These are phyloP conservation scores for Wickerhamomyces chambardii DNA, from an alignment of 805 yeast species.

Conservation along the genomic window DNA sequence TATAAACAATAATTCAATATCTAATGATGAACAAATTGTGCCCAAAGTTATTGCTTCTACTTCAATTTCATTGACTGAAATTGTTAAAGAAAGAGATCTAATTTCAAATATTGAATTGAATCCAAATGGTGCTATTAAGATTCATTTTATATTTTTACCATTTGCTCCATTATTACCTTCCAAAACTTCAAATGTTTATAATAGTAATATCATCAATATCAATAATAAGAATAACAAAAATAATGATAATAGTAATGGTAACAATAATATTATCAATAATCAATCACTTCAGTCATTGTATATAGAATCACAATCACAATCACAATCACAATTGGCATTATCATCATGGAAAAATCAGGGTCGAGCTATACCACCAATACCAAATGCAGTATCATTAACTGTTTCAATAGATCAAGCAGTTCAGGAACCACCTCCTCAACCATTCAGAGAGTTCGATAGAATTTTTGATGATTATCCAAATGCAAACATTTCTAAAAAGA, in stretches of 20 bases:
- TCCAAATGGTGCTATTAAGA: conserved; percentile 9
- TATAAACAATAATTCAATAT: neutral
- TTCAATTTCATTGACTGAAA: conserved; percentile 8
- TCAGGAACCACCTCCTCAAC: neutral
- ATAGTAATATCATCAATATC: neutral
- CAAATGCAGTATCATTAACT: too few species aligned
- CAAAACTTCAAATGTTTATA: neutral
- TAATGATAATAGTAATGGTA: too few species aligned
- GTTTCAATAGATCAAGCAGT: too few species aligned
- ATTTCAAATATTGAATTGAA: conserved; percentile 7
- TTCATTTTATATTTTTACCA: conserved; percentile 16
- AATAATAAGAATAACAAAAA: neutral
- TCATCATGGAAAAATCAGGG: too few species aligned
- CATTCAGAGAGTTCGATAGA: neutral
- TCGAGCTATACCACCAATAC: too few species aligned
- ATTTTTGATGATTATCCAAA: neutral
- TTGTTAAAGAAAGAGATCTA: conserved; percentile 6
- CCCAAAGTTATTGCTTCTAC: conserved; percentile 10
- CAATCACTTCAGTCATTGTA: too few species aligned
- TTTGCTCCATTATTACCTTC: conserved; percentile 14
- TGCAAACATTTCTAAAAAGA: too few species aligned
- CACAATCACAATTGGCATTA: too few species aligned
- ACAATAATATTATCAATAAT: too few species aligned
- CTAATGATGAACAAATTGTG: neutral
- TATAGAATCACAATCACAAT: too few species aligned